A percentile compares a stretch with the other conserved stretches of the same genome.
These are phyloP conservation scores for Lagerstroemia speciosa DNA, from an alignment of 345 rosid species.

Conservation along the genomic window DNA sequence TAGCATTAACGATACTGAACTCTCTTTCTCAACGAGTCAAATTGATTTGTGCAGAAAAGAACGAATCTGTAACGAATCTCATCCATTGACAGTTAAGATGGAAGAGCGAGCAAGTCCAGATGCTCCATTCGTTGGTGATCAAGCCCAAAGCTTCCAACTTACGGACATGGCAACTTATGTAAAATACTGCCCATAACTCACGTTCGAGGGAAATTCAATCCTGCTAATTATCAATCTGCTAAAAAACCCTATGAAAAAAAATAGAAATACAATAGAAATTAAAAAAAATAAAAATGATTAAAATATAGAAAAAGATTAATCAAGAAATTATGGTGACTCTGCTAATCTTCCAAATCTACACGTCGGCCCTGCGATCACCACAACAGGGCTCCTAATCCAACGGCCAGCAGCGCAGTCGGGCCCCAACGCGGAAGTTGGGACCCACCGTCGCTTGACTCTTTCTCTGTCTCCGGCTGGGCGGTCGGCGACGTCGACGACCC, in stretches of 20 bases:
- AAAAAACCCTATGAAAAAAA: neutral
- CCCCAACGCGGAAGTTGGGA: slow-evolving; percentile 7
- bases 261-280: neutral
- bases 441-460: slow-evolving; percentile 36
- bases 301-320: neutral
- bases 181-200: too few species aligned
- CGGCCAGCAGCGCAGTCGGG: slow-evolving; percentile 19
- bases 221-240: neutral
- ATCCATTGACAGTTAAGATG: too few species aligned
- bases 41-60: too few species aligned
- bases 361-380: slow-evolving; percentile 12
- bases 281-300: neutral
- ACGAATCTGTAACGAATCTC: too few species aligned
- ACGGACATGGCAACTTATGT: too few species aligned
- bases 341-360: neutral
- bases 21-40: too few species aligned
- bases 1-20: too few species aligned
- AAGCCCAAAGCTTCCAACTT: too few species aligned
- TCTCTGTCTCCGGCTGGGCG: slow-evolving; percentile 32
- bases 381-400: slow-evolving; percentile 24
- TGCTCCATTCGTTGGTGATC: too few species aligned
- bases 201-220: neutral
- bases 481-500: slow-evolving; percentile 23
- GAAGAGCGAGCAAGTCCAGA: too few species aligned
- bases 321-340: too few species aligned